Percentiles rank a stretch among this genome's conserved stretches.
Evolutionary conservation across 208 protist species (phyloP).

Genomic region (Acanthamoeba lenticulata): DNA sequence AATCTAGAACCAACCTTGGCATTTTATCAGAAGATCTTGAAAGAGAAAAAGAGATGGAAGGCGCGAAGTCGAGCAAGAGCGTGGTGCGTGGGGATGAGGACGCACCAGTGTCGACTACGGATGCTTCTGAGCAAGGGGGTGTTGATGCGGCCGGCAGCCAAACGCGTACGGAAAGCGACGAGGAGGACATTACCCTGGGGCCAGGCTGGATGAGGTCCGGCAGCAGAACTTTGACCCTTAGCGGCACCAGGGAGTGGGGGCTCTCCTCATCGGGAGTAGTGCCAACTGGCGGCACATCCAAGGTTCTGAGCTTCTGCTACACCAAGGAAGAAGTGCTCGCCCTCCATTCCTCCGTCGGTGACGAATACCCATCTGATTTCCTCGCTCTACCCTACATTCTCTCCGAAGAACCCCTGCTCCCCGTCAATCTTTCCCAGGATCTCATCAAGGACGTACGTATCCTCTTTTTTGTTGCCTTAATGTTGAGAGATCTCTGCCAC

Average conservation of each 20-base stretch:
- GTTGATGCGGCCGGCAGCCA: neutral
- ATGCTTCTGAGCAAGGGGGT: neutral
- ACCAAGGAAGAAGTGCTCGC: slow-evolving; percentile 46
- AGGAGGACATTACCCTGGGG: slow-evolving; percentile 49
- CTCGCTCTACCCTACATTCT: slow-evolving; percentile 38
- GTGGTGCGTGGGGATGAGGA: neutral
- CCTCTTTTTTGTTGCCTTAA: neutral
- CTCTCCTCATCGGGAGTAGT: neutral
- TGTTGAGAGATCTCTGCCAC: too few relatives aligned
- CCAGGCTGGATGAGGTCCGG: slow-evolving; percentile 40
- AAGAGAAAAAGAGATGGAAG: neutral
- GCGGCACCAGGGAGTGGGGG: neutral
- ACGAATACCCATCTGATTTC: slow-evolving; percentile 4
- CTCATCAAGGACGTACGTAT: neutral
- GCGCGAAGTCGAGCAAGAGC: neutral
- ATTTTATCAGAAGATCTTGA: neutral
- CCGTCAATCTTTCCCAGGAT: neutral
- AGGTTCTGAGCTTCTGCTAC: neutral
- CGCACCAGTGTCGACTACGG: neutral
- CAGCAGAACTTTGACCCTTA: neutral
- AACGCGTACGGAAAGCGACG: neutral
- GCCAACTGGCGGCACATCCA: neutral
- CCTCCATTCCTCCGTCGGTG: neutral
- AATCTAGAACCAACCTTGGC: neutral
- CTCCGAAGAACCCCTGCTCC: neutral